Conservation (phyloP, 1,139 yeast genomes). For the Meyerozyma sp. region DNA sequence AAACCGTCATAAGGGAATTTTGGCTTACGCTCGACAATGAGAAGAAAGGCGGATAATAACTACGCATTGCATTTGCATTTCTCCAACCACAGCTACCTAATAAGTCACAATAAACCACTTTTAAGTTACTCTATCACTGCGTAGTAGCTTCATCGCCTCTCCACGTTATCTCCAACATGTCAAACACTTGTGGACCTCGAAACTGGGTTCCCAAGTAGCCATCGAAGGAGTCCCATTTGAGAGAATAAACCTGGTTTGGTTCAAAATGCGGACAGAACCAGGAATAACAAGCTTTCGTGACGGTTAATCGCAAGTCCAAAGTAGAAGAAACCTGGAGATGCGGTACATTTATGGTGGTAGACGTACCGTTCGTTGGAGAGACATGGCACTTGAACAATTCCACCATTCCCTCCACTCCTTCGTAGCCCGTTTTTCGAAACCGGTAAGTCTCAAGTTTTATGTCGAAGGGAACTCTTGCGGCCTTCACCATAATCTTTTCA, state of each 20-base stretch:
- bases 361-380: neutral
- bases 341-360: neutral
- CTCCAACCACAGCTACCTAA: neutral
- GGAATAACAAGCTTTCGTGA: neutral
- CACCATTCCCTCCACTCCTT: neutral
- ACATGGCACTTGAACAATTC: neutral
- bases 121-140: neutral
- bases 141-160: neutral
- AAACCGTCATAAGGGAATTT: constrained; percentile 49
- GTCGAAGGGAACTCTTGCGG: neutral
- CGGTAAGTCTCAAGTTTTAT: neutral
- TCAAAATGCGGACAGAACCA: constrained; percentile 18
- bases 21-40: constrained; percentile 48
- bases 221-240: constrained; percentile 58
- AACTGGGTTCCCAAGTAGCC: constrained; percentile 60
- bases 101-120: neutral
- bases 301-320: neutral
- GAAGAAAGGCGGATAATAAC: constrained; percentile 54
- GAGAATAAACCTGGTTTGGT: neutral
- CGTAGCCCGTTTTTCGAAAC: neutral
- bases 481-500: neutral
- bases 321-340: neutral
- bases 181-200: constrained; percentile 52
- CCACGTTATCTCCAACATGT: constrained; percentile 39
- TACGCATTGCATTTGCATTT: neutral